phyloP scores from a whole-genome alignment of 2,329 filamentous ascomycete species.

The Mycosphaerella arachidis region DNA sequence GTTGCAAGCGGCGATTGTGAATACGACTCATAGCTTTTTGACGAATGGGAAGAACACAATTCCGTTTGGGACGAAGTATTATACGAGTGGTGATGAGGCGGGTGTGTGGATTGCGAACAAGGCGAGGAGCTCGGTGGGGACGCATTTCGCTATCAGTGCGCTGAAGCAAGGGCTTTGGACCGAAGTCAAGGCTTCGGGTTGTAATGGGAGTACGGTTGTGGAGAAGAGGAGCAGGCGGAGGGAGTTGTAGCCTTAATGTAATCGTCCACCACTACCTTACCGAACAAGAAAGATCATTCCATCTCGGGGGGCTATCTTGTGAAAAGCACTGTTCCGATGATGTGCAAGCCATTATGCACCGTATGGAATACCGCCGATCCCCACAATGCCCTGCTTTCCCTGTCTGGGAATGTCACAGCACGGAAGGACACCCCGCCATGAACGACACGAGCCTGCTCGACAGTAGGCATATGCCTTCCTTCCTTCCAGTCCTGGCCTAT shows the following conservation, averaged over 20 bases:
- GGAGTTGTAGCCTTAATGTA: background rate
- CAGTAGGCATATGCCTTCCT: no score
- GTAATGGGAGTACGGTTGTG: background rate
- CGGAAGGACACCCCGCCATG: no score
- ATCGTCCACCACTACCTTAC: no score
- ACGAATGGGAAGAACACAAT: constrained; percentile 23
- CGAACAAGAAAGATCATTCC: no score
- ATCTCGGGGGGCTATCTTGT: no score
- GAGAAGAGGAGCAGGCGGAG: background rate
- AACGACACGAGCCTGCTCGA: no score
- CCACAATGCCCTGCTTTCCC: no score
- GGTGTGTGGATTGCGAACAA: constrained; percentile 25
- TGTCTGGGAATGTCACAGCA: no score
- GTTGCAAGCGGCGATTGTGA: constrained; percentile 18
- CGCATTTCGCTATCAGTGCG: constrained; percentile 23
- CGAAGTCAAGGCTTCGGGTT: background rate
- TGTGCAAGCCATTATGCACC: no score
- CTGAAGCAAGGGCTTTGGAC: constrained; percentile 22
- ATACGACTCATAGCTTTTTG: constrained; percentile 24
- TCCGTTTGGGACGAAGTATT: constrained; percentile 29
- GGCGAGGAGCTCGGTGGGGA: constrained; percentile 25
- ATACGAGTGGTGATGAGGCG: constrained; percentile 14
- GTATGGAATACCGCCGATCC: no score
- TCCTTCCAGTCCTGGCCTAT: no score
- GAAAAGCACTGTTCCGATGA: no score